Evolutionary conservation across 148 eudicot species (phyloP).

Genomic region (Camellia granthamiana): DNA sequence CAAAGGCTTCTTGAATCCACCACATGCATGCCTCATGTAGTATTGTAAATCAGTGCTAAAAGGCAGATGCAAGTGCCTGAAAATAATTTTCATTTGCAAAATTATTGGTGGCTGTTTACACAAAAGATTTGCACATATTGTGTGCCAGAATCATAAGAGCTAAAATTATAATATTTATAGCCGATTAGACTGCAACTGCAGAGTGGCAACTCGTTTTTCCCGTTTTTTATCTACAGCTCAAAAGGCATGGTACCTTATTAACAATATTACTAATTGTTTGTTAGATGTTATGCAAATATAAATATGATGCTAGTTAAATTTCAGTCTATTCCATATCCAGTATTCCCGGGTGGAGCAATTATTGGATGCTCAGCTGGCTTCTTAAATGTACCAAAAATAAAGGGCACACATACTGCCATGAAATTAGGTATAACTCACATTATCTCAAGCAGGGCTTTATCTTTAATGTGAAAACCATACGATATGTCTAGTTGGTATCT

Average conservation of each 20-base stretch:
- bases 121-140: no score
- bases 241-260: not conserved
- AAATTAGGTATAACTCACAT: slow-evolving; percentile 64
- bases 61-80: no score
- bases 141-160: no score
- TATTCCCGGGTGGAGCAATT: slow-evolving; percentile 98
- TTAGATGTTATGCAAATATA: slow-evolving; percentile 21
- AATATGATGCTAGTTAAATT: slow-evolving; percentile 62
- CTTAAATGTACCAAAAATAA: slow-evolving; percentile 92
- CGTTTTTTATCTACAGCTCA: no score
- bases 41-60: no score
- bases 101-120: no score
- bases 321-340: slow-evolving; percentile 99
- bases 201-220: no score
- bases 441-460: not conserved
- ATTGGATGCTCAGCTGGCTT: slow-evolving; percentile 98
- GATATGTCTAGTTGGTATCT: not conserved
- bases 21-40: no score
- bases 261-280: not conserved
- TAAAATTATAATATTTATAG: no score
- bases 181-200: no score
- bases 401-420: slow-evolving; percentile 98
- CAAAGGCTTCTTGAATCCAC: no score
- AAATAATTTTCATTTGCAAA: no score
- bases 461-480: not conserved